Conservation (phyloP, 805 yeast species). For the Diddensiella transvaalensis region DNA sequence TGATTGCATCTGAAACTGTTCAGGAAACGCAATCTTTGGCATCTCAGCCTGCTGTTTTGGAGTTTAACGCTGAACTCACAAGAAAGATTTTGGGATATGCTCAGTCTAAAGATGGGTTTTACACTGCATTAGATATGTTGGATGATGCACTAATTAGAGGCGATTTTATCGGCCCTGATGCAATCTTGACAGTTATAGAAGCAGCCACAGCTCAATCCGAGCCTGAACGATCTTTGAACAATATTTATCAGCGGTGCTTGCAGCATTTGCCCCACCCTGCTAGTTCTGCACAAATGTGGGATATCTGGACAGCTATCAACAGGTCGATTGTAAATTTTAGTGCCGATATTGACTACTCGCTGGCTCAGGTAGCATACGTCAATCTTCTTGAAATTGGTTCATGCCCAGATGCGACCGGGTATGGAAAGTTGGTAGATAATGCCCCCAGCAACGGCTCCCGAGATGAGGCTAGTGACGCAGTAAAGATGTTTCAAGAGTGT, state of each 20-base stretch:
- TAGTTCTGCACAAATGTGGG: constrained; percentile 20
- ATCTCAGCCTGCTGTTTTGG: constrained; percentile 5
- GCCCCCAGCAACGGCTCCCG: constrained; percentile 23
- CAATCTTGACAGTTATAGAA: constrained; percentile 22
- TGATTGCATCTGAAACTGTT: no score
- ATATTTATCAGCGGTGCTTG: constrained; percentile 16
- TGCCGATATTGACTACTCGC: constrained; percentile 23
- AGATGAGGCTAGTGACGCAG: constrained; percentile 35
- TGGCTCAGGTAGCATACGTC: constrained; percentile 28
- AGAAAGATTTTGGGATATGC: constrained; percentile 21
- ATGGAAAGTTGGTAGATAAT: constrained; percentile 33
- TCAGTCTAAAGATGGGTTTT: constrained; percentile 14
- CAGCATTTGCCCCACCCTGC: constrained; percentile 22
- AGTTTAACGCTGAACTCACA: constrained; percentile 14
- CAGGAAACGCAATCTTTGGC: background rate
- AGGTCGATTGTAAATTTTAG: constrained; percentile 27
- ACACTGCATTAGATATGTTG: constrained; percentile 16
- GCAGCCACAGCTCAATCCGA: constrained; percentile 10
- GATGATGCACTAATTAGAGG: constrained; percentile 16
- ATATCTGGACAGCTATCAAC: constrained; percentile 30
- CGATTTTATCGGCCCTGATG: constrained; percentile 19
- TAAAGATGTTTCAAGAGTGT: constrained; percentile 33
- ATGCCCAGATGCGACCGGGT: constrained; percentile 35
- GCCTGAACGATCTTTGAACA: constrained; percentile 5
- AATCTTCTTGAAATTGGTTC: constrained; percentile 28